Base-by-base conservation (phyloP, 768 basidiomycete species). In the Hypholoma sublateritium region DNA sequence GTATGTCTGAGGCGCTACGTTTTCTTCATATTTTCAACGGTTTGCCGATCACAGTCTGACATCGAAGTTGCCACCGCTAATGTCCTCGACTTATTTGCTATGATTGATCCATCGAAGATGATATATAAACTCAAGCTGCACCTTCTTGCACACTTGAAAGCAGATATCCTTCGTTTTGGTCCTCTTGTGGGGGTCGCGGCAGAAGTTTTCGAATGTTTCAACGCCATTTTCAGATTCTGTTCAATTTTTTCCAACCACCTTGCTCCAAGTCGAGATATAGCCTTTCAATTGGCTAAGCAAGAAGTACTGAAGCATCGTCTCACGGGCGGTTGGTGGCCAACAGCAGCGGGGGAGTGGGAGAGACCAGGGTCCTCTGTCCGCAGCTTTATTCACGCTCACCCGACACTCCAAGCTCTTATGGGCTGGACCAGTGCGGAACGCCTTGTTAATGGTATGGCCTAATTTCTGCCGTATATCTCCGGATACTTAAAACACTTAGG, bases 221-320 rank as follows among this genome's bases (percentile, higher is more conserved):
- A 81, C 62, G 70, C 70, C 3, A 63, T 81, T 11, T 79, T 80
- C 49, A 66, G 75, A 0, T 56, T 65, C 12, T 77, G 73, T 45
- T 77, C 73, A 1, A 65, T 80, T 22, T 63, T 72, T 32, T 72
- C 70, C 9, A 81, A 81, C 50, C 78, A 77, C 34, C 71, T 69
- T 11, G 74, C 77, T 0, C 77, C 78, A 7, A 78, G 79, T 43
- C 72, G 73, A 1, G 72, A 76, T 50, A 74, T 79, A 45, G 76
- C 77, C 0, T 34, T 57, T 4, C 57, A 72, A 8, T 63, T 78
- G 3, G 63, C 70, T 0, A 50, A 62, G 1, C 65, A 68, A 25
- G 67, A 77, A 14, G 24, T 51, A 0, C 50, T 77, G 1, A 72
- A 73, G 65, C 68, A 74, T 43, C 4, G 66, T 45, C 45, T 74